Conservation (phyloP, 1,284 basidiomycete species). For the Phylloporus gajari region DNA sequence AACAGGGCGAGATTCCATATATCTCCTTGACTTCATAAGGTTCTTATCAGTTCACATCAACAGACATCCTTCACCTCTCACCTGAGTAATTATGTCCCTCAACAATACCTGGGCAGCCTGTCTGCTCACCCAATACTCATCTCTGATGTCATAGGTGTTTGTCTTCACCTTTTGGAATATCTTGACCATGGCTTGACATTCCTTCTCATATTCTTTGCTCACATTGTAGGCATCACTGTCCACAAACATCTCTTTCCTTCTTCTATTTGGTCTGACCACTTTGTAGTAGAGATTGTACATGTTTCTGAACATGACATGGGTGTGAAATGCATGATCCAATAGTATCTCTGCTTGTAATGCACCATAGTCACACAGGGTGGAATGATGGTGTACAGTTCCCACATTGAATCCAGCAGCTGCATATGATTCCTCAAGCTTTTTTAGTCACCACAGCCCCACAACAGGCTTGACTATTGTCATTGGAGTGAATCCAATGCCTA, state of each 20-base stretch:
- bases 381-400: constrained; percentile 15
- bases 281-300: constrained; percentile 26
- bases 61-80: too few relatives aligned
- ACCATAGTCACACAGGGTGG: constrained; percentile 16
- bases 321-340: constrained; percentile 5
- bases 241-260: constrained; percentile 2
- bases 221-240: constrained; percentile 2
- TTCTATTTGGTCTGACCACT: constrained; percentile 11
- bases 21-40: too few relatives aligned
- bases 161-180: not conserved
- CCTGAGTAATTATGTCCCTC: too few relatives aligned
- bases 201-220: not conserved
- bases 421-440: constrained; percentile 15
- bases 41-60: too few relatives aligned
- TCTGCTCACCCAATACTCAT: not conserved
- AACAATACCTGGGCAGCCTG: too few relatives aligned
- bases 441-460: constrained; percentile 23
- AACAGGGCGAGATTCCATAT: too few relatives aligned
- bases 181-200: not conserved
- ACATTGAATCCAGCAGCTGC: constrained; percentile 7
- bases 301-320: constrained; percentile 19
- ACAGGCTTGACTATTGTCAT: not conserved
- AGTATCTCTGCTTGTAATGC: constrained; percentile 24
- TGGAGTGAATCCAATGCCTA: constrained; percentile 6
- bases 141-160: not conserved